Base-by-base conservation (phyloP, 257 asterid species). In the Nicotiana attenuata region DNA sequence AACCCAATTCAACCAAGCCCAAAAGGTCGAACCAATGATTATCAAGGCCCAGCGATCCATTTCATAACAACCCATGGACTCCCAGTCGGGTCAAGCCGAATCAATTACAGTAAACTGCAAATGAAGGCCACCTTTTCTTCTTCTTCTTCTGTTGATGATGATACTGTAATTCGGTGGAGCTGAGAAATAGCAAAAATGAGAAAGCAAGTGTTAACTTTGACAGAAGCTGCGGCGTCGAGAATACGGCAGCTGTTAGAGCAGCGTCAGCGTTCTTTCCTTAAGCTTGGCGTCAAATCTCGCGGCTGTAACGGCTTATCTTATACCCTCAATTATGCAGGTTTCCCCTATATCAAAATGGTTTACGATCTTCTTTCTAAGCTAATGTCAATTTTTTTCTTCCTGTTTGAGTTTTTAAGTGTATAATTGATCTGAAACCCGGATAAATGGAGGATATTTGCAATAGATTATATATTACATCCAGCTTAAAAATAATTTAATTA, bases 271-370 rank as follows among this genome's bases (percentile, higher is more conserved):
- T 73, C 94, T 53, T 96, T 88, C 85, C 97, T 96, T 64, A 96
- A 96, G 91, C 98, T 96, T 75, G 98, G 99, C 76, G 98, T 94
- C 88, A 94, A 96, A 85, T 88, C 98, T 83, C 98, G 99, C 57
- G 99, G 99, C 76, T 94, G 99, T 91, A 96, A 96, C 82, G 99
- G 99, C 86, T 90, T 96, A 83, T 94, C 99, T 53, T 96, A 96
- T 93, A 94, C 97, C 87, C 99, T 96, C 89, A 96, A 96, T 87
- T 96, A 96, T 28, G 92, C 99, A 69, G 99, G 99, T 91, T 66
- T 17, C 31, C 22, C 13, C 3, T 41, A 10, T 41, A 41, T 41
- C 50, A 41, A 41, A 41, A 0, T 41, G 13, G 50, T 41, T 41
- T 0, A 41, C 50, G 50, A 9, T 41, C 50, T 41, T 41, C 50